phyloP scores from a whole-genome alignment of 345 rosid species.

The Eucalyptus regnans region DNA sequence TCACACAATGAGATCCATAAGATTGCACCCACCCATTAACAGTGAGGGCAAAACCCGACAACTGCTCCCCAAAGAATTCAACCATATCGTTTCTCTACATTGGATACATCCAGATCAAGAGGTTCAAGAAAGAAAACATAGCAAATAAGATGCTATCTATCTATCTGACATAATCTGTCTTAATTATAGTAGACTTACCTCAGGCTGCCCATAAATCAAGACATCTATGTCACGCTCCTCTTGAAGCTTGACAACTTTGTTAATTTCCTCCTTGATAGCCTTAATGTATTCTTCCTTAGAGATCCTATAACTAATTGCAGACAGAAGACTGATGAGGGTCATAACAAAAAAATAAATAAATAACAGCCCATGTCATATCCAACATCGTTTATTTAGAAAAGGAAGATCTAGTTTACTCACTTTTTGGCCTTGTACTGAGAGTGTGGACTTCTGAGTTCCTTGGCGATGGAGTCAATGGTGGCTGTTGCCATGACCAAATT shows the following conservation, averaged over 20 bases:
- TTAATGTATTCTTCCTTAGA: no score
- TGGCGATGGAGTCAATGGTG: constrained; percentile 70
- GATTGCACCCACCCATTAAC: constrained; percentile 98
- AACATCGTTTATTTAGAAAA: no score
- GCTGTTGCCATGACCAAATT: constrained; percentile 38
- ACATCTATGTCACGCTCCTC: no score
- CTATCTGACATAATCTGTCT: no score
- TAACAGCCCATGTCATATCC: no score
- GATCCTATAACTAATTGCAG: no score
- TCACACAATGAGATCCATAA: constrained; percentile 90
- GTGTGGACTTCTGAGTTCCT: constrained; percentile 89
- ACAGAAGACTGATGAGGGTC: no score
- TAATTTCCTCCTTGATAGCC: no score
- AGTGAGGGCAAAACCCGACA: constrained; percentile 89
- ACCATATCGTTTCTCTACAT: constrained; percentile 94
- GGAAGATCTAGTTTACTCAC: constrained; percentile 24
- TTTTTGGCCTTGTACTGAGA: constrained; percentile 93
- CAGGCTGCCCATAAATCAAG: no score
- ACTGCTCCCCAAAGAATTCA: constrained; percentile 94
- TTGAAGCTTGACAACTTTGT: no score
- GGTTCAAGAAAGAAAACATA: background rate
- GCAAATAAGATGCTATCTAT: background rate
- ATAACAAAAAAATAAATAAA: no score
- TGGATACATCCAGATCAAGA: background rate
- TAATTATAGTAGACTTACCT: no score